phyloP scores from a whole-genome alignment of 768 basidiomycete species.

The Terana coerulea region DNA sequence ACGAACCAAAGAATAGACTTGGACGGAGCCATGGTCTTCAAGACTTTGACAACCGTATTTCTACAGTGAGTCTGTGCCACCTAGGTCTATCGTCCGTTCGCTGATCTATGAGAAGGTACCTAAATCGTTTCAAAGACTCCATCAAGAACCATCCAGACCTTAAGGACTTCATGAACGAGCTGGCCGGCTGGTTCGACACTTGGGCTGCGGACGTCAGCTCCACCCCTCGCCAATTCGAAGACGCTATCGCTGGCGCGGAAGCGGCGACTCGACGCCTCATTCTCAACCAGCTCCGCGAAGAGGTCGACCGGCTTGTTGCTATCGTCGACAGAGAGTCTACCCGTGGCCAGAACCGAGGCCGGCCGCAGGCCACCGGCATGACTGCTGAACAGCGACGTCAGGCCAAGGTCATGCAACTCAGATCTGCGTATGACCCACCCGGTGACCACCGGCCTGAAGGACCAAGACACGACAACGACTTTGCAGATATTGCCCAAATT shows the following conservation, averaged over 20 bases:
- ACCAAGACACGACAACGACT: constrained; percentile 49
- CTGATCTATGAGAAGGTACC: constrained; percentile 33
- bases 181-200: constrained; percentile 40
- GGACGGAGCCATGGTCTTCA: constrained; percentile 26
- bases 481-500: constrained; percentile 48
- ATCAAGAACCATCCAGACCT: constrained; percentile 43
- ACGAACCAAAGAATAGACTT: constrained; percentile 10
- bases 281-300: constrained; percentile 31
- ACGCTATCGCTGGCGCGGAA: constrained; percentile 33
- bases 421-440: constrained; percentile 48
- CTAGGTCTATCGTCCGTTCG: neutral
- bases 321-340: constrained; percentile 51
- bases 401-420: constrained; percentile 37
- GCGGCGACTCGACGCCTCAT: constrained; percentile 34
- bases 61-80: constrained; percentile 12
- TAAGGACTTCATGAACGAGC: constrained; percentile 34
- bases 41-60: constrained; percentile 21
- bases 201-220: constrained; percentile 43
- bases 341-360: constrained; percentile 22
- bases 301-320: constrained; percentile 28
- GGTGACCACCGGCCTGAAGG: constrained; percentile 46
- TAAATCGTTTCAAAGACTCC: constrained; percentile 57
- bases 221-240: constrained; percentile 40
- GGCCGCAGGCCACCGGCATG: neutral
- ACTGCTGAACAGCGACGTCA: constrained; percentile 20